A percentile compares a stretch with the other conserved stretches of the same genome.
Conservation (phyloP, 108 stramenopile genomes). For the Nitzschia inconspicua region DNA sequence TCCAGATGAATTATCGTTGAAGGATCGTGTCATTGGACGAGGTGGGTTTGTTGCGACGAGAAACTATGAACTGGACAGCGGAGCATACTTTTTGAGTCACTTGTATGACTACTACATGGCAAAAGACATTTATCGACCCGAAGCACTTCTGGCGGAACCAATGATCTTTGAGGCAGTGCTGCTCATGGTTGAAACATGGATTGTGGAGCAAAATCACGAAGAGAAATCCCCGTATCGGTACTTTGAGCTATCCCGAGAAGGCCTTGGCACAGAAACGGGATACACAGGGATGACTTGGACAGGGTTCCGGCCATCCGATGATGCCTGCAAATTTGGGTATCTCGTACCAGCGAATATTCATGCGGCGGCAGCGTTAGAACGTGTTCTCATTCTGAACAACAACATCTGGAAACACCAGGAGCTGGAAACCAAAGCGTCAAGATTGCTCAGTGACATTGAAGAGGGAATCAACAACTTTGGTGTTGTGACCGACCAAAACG, state of each 20-base stretch:
- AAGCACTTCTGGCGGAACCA: background rate
- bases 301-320: constrained; percentile 59
- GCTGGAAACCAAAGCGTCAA: constrained; percentile 21
- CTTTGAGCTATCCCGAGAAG: constrained; percentile 39
- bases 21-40: constrained; percentile 41
- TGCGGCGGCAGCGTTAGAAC: constrained; percentile 43
- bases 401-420: constrained; percentile 31
- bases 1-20: constrained; percentile 27
- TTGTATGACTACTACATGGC: constrained; percentile 30
- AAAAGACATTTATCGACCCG: constrained; percentile 1
- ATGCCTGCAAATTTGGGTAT: constrained; percentile 49
- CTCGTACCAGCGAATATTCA: constrained; percentile 67
- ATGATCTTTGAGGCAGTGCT: constrained; percentile 38
- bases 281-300: constrained; percentile 43
- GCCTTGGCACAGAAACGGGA: constrained; percentile 44
- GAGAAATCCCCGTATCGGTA: constrained; percentile 51
- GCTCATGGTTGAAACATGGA: constrained; percentile 62
- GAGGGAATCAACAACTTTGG: constrained; percentile 54
- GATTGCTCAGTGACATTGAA: constrained; percentile 44
- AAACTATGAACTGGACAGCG: constrained; percentile 67
- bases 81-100: constrained; percentile 51
- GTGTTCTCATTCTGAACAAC: constrained; percentile 9
- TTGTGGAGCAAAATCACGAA: constrained; percentile 58
- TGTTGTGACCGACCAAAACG: constrained; percentile 30
- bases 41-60: constrained; percentile 52